Base-by-base conservation (phyloP, 257 asterid genomes). In the Euphrasia confusa region DNA sequence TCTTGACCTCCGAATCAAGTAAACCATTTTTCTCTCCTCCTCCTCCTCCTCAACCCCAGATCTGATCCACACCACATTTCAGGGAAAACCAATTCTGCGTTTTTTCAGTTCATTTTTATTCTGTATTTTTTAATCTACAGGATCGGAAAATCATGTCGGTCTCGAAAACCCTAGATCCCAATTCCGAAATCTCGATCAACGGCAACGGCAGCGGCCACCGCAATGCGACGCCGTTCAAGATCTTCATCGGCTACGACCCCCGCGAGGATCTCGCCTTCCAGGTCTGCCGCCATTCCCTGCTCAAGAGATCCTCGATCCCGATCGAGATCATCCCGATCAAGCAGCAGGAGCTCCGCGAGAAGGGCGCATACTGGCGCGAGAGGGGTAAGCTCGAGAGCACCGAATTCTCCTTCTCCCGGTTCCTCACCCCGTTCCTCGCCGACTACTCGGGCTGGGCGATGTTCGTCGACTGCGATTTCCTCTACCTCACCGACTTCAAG, bases 381-480 rank as follows among this genome's bases (percentile, higher is more conserved):
- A 87, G 97, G 54, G 89, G 90, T 12, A 85, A 80, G 58, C 7
- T 87, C 2, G 96, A 90, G 82, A 87, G 96, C 80, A 87, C 96
- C 0, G 97, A 90, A 77, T 90, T 90, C 45, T 90, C 96, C 0
- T 87, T 87, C 67, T 69, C 95, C 10, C 82, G 97, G 33, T 87
- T 90, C 67, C 71, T 90, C 72, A 87, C 97, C 10, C 96, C 96
- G 0, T 62, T 72, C 42, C 59, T 85, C 3, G 88, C 96, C 0
- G 70, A 76, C 65, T 85, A 69, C 17, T 72, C 79, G 10, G 97
- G 97, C 0, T 87, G 96, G 97, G 95, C 95, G 3, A 79, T 90
- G 97, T 90, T 90, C 76, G 89, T 87, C 65, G 96, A 87, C 68
- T 84, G 96, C 60, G 97, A 90, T 83, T 83, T 90, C 80, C 62